phyloP scores from a whole-genome alignment of 1,284 basidiomycete species.

The Hymenochaete sp. region DNA sequence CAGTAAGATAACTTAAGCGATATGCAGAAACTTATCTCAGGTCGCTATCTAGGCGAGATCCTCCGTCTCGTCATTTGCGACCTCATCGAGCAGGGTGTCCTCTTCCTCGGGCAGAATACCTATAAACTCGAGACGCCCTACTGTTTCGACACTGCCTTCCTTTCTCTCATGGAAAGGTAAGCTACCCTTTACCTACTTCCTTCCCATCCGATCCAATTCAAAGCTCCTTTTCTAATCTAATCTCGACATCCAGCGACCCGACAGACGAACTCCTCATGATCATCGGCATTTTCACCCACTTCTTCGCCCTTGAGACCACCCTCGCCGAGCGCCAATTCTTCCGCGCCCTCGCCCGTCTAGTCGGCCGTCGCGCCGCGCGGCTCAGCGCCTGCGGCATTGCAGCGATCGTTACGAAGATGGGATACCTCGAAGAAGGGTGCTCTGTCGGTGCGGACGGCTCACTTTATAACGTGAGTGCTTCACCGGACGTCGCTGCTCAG shows the following conservation, averaged over 20 bases:
- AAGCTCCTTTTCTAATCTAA: not conserved
- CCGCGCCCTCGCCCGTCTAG: slow-evolving; percentile 82
- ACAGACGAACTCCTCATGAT: slow-evolving; percentile 97
- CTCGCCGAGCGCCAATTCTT: slow-evolving; percentile 93
- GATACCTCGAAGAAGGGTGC: slow-evolving; percentile 83
- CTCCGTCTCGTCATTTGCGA: slow-evolving; percentile 90
- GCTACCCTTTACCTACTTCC: slow-evolving; percentile 15
- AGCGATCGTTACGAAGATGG: slow-evolving; percentile 88
- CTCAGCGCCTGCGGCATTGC: slow-evolving; percentile 91
- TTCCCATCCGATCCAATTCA: not conserved
- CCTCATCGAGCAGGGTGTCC: slow-evolving; percentile 91
- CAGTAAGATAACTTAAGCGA: not conserved
- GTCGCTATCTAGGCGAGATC: slow-evolving; percentile 95
- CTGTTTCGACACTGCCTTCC: slow-evolving; percentile 92
- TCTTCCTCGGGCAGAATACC: slow-evolving; percentile 96
- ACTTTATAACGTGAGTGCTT: slow-evolving; percentile 71
- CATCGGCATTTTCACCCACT: slow-evolving; percentile 94
- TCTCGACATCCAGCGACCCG: slow-evolving; percentile 55
- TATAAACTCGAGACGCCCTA: slow-evolving; percentile 95
- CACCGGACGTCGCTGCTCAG: slow-evolving; percentile 3
- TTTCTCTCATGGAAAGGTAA: slow-evolving; percentile 91
- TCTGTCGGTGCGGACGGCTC: slow-evolving; percentile 88
- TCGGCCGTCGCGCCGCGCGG: slow-evolving; percentile 83
- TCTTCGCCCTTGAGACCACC: slow-evolving; percentile 91
- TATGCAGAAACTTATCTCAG: slow-evolving; percentile 93